phyloP scores from a whole-genome alignment of 1,284 basidiomycete species.

The Vanrija humicola region DNA sequence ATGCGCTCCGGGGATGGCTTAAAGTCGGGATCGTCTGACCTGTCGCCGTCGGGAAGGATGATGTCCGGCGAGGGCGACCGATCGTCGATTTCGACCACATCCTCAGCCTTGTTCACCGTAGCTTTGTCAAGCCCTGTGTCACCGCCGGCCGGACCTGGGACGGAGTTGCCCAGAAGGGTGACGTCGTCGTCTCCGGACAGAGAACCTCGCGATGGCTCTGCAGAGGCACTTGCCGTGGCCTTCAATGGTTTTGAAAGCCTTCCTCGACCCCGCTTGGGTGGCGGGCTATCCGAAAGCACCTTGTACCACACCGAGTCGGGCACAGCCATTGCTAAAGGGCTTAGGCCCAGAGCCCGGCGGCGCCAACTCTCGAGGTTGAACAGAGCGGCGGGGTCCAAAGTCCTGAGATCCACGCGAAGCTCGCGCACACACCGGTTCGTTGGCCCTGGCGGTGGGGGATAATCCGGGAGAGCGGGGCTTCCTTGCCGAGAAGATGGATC shows the following conservation, averaged over 20 bases:
- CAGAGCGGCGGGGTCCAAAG: constrained; percentile 35
- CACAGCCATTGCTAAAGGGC: constrained; percentile 21
- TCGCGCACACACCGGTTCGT: constrained; percentile 30
- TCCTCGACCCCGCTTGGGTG: too few relatives aligned
- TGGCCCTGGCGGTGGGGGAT: constrained; percentile 28
- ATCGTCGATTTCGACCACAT: background rate
- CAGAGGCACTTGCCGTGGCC: too few relatives aligned
- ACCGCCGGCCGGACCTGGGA: too few relatives aligned
- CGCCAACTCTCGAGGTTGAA: constrained; percentile 41
- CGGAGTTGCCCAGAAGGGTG: too few relatives aligned
- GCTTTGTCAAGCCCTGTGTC: background rate
- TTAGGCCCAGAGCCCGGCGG: constrained; percentile 26
- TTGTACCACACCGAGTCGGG: constrained; percentile 23
- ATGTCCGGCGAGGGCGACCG: constrained; percentile 17
- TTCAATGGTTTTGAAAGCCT: too few relatives aligned
- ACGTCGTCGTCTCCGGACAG: too few relatives aligned
- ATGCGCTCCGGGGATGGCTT: constrained; percentile 1
- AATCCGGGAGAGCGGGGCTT: background rate
- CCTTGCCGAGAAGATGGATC: too few relatives aligned
- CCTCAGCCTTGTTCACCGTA: background rate
- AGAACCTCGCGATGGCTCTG: too few relatives aligned
- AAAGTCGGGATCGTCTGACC: constrained; percentile 23
- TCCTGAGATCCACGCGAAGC: constrained; percentile 36
- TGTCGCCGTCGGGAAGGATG: constrained; percentile 20
- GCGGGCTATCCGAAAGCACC: constrained; percentile 2